Base-by-base conservation (phyloP, 2,329 filamentous ascomycete species). In the Alternaria atra region DNA sequence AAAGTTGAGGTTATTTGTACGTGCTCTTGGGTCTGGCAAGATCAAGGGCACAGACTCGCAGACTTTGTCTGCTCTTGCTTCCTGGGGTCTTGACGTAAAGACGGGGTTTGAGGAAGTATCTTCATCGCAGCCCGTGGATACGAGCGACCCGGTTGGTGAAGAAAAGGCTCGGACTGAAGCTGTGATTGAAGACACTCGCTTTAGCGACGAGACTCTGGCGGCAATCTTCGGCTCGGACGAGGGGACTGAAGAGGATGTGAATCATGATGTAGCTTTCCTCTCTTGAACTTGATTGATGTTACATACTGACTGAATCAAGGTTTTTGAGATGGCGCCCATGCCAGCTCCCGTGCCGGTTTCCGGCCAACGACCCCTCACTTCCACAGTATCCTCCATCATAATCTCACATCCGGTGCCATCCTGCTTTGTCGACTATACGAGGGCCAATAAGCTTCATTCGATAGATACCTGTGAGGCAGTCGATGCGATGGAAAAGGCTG, bases 401-500 rank as follows among this genome's bases (percentile, higher is more conserved):
- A 42, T 13, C 39, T n/a, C 34, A n/a, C 34, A 10, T n/a, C 34
- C 34, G 15, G 34, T 15, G 34, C 34, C 6, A 37, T 37, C 15
- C 34, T 4, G 34, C 34, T 35, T 43, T 43, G 40, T 23, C 12
- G 39, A 42, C 17, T 20, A 20, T 25, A 43, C 40, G 10, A 15
- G 25, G 20, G 40, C 10, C 12, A 43, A 43, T n/a, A 27, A 43
- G 23, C 20, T 43, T 20, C 40, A 43, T 25, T 13, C 25, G 40
- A 25, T 43, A 43, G 40, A 25, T 43, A 10, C 40, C 23, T 43
- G 20, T 4, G 40, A 43, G 40, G 40, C 20, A 25, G 40, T 42
- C 13, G 39, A 42, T 12, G 39, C 17, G 5, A 51, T 56, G 54
- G 15, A 56, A 13, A 46, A 44, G 30, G 47, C 46, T 37, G 50